Base-by-base conservation (phyloP, 768 basidiomycete genomes). In the Suillus sp. region DNA sequence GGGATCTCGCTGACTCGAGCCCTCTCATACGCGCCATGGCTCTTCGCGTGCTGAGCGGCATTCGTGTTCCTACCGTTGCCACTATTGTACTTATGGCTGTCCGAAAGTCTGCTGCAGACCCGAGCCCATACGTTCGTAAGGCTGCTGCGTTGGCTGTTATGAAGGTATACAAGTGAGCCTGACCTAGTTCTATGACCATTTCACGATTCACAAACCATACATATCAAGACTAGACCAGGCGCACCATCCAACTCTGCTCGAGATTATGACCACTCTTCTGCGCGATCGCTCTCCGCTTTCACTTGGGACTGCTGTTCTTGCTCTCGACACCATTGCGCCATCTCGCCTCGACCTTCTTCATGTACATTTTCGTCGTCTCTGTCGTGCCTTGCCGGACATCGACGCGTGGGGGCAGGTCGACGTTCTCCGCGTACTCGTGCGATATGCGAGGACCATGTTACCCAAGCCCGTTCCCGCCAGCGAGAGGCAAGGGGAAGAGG, bases 11-110 rank as follows among this genome's bases (percentile, higher is more conserved):
- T 4, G 97, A 99, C 70, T 80, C 88, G 37, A 97, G 91, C 65
- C 96, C 96, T 0, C 85, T 97, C 69, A 98, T 99, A 63, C 89
- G 97, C 25, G 95, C 95, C 14, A 96, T 98, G 93, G 95, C 96
- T 3, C 79, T 99, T 63, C 84, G 95, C 30, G 96, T 99, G 2
- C 82, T 99, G 48, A 92, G 93, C 62, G 92, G 94, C 8, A 96
- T 99, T 73, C 87, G 88, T 65, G 91, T 99, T 1, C 89, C 90
- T 9, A 91, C 93, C 82, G 93, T 99, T 61, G 91, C 86, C 18
- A 88, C 86, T 66, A 82, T 96, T 25, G 91, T 96, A 9, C 87
- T 91, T 6, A 80, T 96, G 25, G 94, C 92, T 18, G 90, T 99
- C 72, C 92, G 92, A 77, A 97, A 96, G 74, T 95, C 93, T 65